A percentile compares a stretch with the other conserved stretches of the same genome.
Conservation (phyloP, 331 rosid species). For the Rhamnella rubrinervis region DNA sequence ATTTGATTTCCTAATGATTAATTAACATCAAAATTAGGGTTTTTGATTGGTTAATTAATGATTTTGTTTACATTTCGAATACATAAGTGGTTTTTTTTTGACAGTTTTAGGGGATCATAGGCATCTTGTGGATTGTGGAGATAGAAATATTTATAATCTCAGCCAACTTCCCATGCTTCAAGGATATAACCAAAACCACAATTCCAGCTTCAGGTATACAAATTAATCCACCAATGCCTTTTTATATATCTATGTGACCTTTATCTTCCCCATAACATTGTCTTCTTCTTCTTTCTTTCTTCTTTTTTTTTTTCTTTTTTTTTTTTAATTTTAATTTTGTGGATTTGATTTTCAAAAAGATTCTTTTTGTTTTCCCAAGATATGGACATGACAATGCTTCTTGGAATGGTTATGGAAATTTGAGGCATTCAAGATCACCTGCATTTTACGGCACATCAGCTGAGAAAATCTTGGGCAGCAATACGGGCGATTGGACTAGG, state of each 20-base stretch:
- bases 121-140: constrained; percentile 40
- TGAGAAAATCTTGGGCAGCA: constrained; percentile 27
- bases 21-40: not conserved
- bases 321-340: not conserved
- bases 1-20: not conserved
- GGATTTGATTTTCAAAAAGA: not conserved
- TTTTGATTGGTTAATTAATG: not conserved
- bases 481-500: constrained; percentile 19
- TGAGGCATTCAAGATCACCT: constrained; percentile 31
- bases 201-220: constrained; percentile 36
- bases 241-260: not conserved
- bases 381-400: constrained; percentile 46
- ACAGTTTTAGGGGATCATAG: constrained; percentile 28
- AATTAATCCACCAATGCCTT: not conserved
- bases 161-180: constrained; percentile 58
- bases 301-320: too few relatives aligned
- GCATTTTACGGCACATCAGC: constrained; percentile 35
- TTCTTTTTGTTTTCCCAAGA: constrained; percentile 11
- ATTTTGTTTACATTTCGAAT: not conserved
- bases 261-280: not conserved
- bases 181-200: constrained; percentile 31
- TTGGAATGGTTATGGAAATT: constrained; percentile 43
- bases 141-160: constrained; percentile 39
- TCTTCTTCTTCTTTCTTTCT: too few relatives aligned
- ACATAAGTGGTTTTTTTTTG: not conserved